Evolutionary conservation across 106 monocot genomes (phyloP), one percentile per base, ranked within the genome.

Genomic region (Posidonia australis): DNA sequence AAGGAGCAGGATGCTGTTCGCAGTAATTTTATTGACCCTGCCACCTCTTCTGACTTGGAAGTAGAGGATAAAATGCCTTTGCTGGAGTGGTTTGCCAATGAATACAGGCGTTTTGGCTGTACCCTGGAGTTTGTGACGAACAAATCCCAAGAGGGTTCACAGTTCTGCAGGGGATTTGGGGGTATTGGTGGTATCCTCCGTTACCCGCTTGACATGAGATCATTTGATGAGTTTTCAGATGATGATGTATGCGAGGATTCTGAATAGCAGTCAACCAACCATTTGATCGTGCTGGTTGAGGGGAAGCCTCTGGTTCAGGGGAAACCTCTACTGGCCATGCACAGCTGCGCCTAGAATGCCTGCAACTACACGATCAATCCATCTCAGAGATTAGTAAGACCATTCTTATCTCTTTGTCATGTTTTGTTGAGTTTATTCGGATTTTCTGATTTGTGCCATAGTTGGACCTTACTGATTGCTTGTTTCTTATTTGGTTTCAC

Each of bases 101-200:
- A 84, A 24, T 80, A 84, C 70, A 80, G 74, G 58, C 70, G 71
- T 17, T 84, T 84, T 74, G 84, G 84, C 25, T 84, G 80, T 63
- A 64, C 67, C 10, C 80, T 84, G 10, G 84, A 80, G 67, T 84
- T 84, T 64, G 80, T 84, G 16, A 84, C 84, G 22, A 80, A 84
- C 58, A 84, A 84, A 67, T 77, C 80, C 46, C 80, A 84, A 48
- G 84, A 84, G 64, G 84, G 80, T 16, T 84, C 84, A 22, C 84
- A 84, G 69, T 84, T 84, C 47, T 84, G 84, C 54, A 80, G 84
- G 44, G 80, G 84, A 0, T 84, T 84, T 64, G 84, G 80, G 43
- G 84, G 84, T 36, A 77, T 84, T 64, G 84, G 84, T 59, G 84
- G 84, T 21, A 80, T 84, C 24, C 58, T 84, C 28, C 69, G 84